Base-by-base conservation (phyloP, 2,329 filamentous ascomycete species). In the Metarhizium robertsii region DNA sequence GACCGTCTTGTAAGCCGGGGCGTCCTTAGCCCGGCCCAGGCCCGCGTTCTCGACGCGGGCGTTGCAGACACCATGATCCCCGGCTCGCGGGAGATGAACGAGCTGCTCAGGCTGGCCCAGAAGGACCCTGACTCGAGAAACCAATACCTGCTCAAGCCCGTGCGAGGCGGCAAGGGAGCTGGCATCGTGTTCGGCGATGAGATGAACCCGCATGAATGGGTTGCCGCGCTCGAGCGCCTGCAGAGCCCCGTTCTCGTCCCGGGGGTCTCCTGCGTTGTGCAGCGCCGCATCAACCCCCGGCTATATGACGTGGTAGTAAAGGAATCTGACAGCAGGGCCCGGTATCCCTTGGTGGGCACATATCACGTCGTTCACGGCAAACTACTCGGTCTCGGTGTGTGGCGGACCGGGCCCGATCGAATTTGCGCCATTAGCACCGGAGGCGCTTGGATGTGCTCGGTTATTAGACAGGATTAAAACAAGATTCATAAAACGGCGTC, bases 151-250 rank as follows among this genome's bases (percentile, higher is more conserved):
- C 61, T 75, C 0, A 75, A 75, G 49, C 70, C 70, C 0, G 66
- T 70, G 14, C 67, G 69, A 1, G 64, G 69, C 13, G 73, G 71
- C 0, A 73, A 72, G 47, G 72, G 73, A 0, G 65, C 64, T 0
- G 73, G 72, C 2, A 74, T 75, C 42, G 43, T 71, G 0, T 74
- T 75, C 52, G 69, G 71, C 10, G 67, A 72, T 3, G 69, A 73
- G 16, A 11, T 73, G 3, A 56, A 51, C 18, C 52, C 55, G 0
- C 57, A 61, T 0, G 64, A 66, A 32, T 74, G 71, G 72, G 16
- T 56, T 0, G 32, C 60, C 2, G 55, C 55, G 4, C 38, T 72
- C 38, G 46, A 60, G 7, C 38, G 50, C 13, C 60, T 68, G 13
- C 18, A 38, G 2, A 56, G 53, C 1, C 46, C 58, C 0, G n/a